Conservation (phyloP, 345 rosid species). For the Angophora floribunda region DNA sequence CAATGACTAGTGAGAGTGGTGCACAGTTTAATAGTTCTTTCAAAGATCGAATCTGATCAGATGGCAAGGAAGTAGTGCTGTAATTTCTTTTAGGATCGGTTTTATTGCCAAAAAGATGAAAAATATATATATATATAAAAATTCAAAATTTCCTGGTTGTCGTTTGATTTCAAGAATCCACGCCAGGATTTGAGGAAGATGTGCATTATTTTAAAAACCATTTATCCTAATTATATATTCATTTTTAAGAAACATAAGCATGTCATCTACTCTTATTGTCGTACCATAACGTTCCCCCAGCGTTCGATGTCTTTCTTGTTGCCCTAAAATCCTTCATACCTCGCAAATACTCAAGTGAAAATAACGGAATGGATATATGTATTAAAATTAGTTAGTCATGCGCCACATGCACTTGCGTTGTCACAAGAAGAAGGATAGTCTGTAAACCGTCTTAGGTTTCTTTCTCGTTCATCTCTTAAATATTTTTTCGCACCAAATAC, state of each 20-base stretch:
- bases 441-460: too few species aligned
- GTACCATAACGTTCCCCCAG: neutral
- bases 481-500: neutral
- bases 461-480: neutral
- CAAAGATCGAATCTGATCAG: neutral
- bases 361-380: neutral
- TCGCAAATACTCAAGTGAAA: neutral
- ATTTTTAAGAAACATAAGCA: neutral
- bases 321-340: neutral
- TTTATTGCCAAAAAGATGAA: neutral
- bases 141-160: neutral
- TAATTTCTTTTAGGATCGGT: neutral
- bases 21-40: neutral
- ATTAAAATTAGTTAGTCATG: neutral
- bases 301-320: neutral
- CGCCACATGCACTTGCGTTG: too few species aligned
- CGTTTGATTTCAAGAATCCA: neutral
- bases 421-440: neutral
- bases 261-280: neutral
- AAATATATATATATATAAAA: neutral
- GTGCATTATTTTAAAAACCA: conserved; percentile 4
- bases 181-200: neutral
- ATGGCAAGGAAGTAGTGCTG: neutral
- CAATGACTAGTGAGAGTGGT: neutral
- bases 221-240: neutral